phyloP scores from a whole-genome alignment of 2,329 filamentous ascomycete genomes.

The Dothideomycetes sp. region DNA sequence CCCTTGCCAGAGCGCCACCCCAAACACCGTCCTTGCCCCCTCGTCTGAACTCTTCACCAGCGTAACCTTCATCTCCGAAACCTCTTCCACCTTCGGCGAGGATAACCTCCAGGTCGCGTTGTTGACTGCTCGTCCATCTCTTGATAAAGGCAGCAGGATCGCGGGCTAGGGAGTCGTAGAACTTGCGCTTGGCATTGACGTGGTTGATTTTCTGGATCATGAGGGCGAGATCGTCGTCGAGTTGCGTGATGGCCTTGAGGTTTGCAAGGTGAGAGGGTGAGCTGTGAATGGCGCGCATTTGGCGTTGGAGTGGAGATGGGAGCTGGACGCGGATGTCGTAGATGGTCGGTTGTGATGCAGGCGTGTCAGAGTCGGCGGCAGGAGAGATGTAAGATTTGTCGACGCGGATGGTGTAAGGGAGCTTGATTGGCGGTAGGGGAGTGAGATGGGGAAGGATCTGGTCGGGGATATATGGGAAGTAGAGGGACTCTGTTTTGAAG shows the following conservation, averaged over 20 bases:
- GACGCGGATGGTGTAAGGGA: constrained; percentile 87
- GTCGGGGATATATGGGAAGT: constrained; percentile 75
- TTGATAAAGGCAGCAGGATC: constrained; percentile 78
- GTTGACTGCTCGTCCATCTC: constrained; percentile 84
- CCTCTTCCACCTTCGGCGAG: constrained; percentile 65
- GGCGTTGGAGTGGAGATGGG: constrained; percentile 68
- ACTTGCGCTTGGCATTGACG: constrained; percentile 82
- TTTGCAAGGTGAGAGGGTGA: constrained; percentile 43
- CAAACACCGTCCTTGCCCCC: constrained; percentile 52
- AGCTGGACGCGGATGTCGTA: constrained; percentile 82
- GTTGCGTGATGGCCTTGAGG: constrained; percentile 61
- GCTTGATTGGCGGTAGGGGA: constrained; percentile 67
- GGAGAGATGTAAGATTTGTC: constrained; percentile 46
- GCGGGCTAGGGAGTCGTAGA: constrained; percentile 65
- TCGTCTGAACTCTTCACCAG: constrained; percentile 59
- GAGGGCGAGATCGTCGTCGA: constrained; percentile 79
- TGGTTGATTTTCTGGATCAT: constrained; percentile 73
- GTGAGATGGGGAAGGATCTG: constrained; percentile 62
- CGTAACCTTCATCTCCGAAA: constrained; percentile 34
- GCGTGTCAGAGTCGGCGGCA: constrained; percentile 44
- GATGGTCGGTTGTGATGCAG: constrained; percentile 61
- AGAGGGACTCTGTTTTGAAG: constrained; percentile 60
- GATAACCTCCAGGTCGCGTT: constrained; percentile 78
- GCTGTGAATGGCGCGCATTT: constrained; percentile 37
- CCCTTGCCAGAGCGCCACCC: constrained; percentile 49